A percentile compares a stretch with the other conserved stretches of the same genome.
Evolutionary conservation across 1,139 yeast genomes (phyloP).

Genomic region (Sugiyamaella novakii): DNA sequence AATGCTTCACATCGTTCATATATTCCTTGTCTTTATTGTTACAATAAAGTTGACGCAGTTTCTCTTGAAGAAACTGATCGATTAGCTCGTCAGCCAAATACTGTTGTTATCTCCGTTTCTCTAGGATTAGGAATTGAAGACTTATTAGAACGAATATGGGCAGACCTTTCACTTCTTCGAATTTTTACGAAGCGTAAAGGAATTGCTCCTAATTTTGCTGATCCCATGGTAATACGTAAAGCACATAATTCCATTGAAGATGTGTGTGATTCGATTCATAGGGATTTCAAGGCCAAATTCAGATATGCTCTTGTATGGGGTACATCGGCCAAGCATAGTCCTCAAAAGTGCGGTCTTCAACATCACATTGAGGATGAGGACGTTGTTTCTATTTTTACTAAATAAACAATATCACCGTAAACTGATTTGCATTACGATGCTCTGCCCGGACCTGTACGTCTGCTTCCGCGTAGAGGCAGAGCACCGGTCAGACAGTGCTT

Average conservation of each 20-base stretch:
- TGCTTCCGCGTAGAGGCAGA: no score
- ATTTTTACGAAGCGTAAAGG: slow-evolving; percentile 90
- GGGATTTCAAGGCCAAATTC: slow-evolving; percentile 89
- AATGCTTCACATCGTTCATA: slow-evolving; percentile 86
- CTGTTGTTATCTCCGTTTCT: slow-evolving; percentile 92
- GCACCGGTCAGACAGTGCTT: no score
- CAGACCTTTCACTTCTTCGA: slow-evolving; percentile 74
- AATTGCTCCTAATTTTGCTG: slow-evolving; percentile 72
- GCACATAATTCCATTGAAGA: slow-evolving; percentile 74
- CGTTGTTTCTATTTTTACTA: slow-evolving; percentile 87
- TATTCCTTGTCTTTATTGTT: slow-evolving; percentile 88
- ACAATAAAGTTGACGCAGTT: slow-evolving; percentile 94
- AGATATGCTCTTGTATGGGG: slow-evolving; percentile 98
- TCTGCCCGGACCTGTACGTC: not conserved
- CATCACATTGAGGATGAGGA: slow-evolving; percentile 91
- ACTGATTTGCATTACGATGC: no score
- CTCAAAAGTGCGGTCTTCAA: slow-evolving; percentile 89
- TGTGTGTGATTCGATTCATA: slow-evolving; percentile 89
- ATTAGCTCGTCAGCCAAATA: slow-evolving; percentile 86
- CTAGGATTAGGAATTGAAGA: slow-evolving; percentile 83
- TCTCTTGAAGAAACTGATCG: slow-evolving; percentile 93
- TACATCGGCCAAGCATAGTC: slow-evolving; percentile 89
- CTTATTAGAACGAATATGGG: slow-evolving; percentile 91
- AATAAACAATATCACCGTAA: slow-evolving; percentile 44
- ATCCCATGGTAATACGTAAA: slow-evolving; percentile 87